Percentiles rank a stretch among this genome's conserved stretches.
These are phyloP conservation scores for Lenwebbia sp. DNA, from an alignment of 345 rosid genomes.

Conservation along the genomic window DNA sequence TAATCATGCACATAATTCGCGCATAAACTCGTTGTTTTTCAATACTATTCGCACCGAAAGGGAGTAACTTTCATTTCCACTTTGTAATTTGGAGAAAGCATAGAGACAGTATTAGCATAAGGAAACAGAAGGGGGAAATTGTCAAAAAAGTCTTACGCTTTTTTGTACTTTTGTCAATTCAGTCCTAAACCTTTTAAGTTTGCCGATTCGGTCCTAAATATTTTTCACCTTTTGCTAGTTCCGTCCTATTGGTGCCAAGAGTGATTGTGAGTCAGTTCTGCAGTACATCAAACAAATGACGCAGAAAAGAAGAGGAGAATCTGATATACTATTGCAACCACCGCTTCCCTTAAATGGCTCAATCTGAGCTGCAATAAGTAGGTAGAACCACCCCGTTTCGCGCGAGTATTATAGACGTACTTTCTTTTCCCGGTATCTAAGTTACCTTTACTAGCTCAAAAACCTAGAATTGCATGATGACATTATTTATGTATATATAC, in stretches of 20 bases:
- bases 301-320: background rate
- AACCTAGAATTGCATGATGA: too few species aligned
- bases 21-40: background rate
- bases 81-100: background rate
- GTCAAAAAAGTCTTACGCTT: too few species aligned
- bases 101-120: background rate
- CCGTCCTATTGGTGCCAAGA: background rate
- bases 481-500: background rate
- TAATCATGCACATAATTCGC: background rate
- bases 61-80: too few species aligned
- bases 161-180: too few species aligned
- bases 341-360: background rate
- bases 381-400: background rate
- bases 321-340: background rate
- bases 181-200: too few species aligned
- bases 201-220: too few species aligned
- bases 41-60: background rate
- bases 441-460: too few species aligned
- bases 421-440: too few species aligned
- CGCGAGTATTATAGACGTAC: background rate
- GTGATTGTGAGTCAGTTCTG: background rate
- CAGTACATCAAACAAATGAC: background rate
- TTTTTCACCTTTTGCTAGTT: too few species aligned
- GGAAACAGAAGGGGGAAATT: background rate
- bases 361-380: background rate